These are phyloP conservation scores for Microdochium trichocladiopsis DNA, from an alignment of 2,329 filamentous ascomycete species.

Conservation along the genomic window DNA sequence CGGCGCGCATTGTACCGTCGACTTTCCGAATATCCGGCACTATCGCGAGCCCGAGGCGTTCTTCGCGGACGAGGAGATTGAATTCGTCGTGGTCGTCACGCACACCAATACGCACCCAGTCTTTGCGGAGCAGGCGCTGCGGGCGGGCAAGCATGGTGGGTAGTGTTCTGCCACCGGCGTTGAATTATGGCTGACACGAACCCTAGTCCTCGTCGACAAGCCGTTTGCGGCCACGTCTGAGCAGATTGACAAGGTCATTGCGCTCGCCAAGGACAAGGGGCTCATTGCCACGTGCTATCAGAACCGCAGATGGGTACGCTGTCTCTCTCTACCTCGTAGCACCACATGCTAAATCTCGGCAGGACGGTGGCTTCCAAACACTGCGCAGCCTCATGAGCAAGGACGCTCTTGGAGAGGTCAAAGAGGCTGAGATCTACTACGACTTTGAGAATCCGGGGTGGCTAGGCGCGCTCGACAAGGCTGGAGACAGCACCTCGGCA, in stretches of 20 bases:
- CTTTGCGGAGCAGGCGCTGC: slow-evolving; percentile 46
- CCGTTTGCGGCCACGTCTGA: slow-evolving; percentile 54
- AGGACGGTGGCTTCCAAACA: slow-evolving; percentile 58
- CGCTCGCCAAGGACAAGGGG: slow-evolving; percentile 35
- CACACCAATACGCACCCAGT: slow-evolving; percentile 41
- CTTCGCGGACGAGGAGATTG: slow-evolving; percentile 48
- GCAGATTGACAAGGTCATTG: slow-evolving; percentile 48
- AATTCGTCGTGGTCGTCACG: slow-evolving; percentile 56
- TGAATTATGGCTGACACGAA: not conserved
- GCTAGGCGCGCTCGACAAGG: slow-evolving; percentile 20
- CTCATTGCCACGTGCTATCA: slow-evolving; percentile 45
- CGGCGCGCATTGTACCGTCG: slow-evolving; percentile 38
- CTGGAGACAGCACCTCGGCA: slow-evolving; percentile 25
- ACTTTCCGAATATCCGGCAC: slow-evolving; percentile 41
- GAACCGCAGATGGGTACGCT: slow-evolving; percentile 15
- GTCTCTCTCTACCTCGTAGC: not conserved
- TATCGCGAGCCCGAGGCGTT: slow-evolving; percentile 53
- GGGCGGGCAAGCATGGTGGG: slow-evolving; percentile 49
- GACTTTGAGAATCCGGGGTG: slow-evolving; percentile 41
- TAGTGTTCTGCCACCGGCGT: not conserved
- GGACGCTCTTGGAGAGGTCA: slow-evolving; percentile 49
- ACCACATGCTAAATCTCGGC: slow-evolving; percentile 26
- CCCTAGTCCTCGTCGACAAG: slow-evolving; percentile 59
- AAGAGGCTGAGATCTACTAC: slow-evolving; percentile 61
- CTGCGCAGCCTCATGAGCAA: slow-evolving; percentile 45